phyloP scores from a whole-genome alignment of 208 protist species.

The Leishmania tarentolae region DNA sequence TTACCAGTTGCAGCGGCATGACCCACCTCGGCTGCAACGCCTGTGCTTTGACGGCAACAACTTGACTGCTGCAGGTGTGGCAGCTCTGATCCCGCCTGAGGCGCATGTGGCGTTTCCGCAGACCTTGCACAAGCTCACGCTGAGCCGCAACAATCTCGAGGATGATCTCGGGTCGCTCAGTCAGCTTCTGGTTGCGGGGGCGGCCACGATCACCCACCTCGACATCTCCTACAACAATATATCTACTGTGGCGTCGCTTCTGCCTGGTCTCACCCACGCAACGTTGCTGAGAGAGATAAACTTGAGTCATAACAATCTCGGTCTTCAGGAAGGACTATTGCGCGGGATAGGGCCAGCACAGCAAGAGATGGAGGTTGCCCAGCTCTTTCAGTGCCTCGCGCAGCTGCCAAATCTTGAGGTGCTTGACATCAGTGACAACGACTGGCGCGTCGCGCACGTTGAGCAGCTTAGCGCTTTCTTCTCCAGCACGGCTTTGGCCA shows the following conservation, averaged over 20 bases:
- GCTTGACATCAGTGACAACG: slow-evolving; percentile 76
- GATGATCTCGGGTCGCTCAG: slow-evolving; percentile 47
- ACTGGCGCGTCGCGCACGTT: slow-evolving; percentile 58
- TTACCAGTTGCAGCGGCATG: slow-evolving; percentile 21
- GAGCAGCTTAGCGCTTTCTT: slow-evolving; percentile 40
- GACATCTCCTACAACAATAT: slow-evolving; percentile 75
- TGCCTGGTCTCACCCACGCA: slow-evolving; percentile 37
- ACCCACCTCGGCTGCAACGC: slow-evolving; percentile 8
- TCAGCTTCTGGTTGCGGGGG: slow-evolving; percentile 40
- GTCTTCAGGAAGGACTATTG: slow-evolving; percentile 39
- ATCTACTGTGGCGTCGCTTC: slow-evolving; percentile 30
- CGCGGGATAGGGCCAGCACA: slow-evolving; percentile 3
- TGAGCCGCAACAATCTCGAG: slow-evolving; percentile 69
- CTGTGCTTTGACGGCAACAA: slow-evolving; percentile 77
- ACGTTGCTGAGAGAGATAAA: slow-evolving; percentile 44
- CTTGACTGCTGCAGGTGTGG: slow-evolving; percentile 46
- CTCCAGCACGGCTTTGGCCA: background rate
- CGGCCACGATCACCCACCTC: slow-evolving; percentile 37
- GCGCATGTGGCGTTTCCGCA: background rate
- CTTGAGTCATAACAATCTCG: slow-evolving; percentile 79
- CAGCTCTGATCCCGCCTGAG: slow-evolving; percentile 43
- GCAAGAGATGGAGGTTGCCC: slow-evolving; percentile 35
- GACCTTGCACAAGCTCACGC: slow-evolving; percentile 57
- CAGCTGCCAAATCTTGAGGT: slow-evolving; percentile 42
- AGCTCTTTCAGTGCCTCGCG: slow-evolving; percentile 39